Evolutionary conservation across 1,284 basidiomycete genomes (phyloP), one percentile per base, ranked within the genome.

Genomic region (Ustilago loliicola): DNA sequence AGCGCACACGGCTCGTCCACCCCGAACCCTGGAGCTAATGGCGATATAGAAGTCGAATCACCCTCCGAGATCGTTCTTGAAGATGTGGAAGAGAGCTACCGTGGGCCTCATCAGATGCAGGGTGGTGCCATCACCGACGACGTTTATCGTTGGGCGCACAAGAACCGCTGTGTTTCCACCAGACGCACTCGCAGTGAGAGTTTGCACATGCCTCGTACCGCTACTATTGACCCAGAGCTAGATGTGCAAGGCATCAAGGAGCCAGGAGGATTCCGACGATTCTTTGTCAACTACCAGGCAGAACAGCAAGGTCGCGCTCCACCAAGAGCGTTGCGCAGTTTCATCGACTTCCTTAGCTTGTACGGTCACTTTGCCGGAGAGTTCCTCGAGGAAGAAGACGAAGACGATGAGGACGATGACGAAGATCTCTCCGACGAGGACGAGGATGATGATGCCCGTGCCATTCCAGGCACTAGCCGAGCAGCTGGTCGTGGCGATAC

Each of bases 321-420:
- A 19, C 84, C 84, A 2, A 58, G 84, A 29, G 84, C 83, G 5
- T 60, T 86, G n/a, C 72, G 80, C 54, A 82, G 78, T 66, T 86
- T 86, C 52, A 83, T 86, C 69, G 84, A 86, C 54, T 86, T 86
- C 64, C 73, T 86, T 34, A 82, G 74, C 63, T 64, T 84, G 19
- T 85, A 85, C 60, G 84, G 84, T 32, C 83, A 86, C 60, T 86
- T 84, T 74, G 83, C 80, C 27, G 83, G 83, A 42, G 83, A 85
- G 55, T 76, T 81, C 48, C 71, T 86, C 25, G 75, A 84, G 25
- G 83, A 85, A 25, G 61, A 81, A 3, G 83, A 83, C 15, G 80
- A 82, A 21, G 80, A 82, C 3, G 80, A 82, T 11, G 75, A 80
- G 1, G 76, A 83, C 0, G 81, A 78, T 10, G 78, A 81, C 1